Conservation (phyloP, 139 green algal genomes). For the Tetradesmus lagerheimii region DNA sequence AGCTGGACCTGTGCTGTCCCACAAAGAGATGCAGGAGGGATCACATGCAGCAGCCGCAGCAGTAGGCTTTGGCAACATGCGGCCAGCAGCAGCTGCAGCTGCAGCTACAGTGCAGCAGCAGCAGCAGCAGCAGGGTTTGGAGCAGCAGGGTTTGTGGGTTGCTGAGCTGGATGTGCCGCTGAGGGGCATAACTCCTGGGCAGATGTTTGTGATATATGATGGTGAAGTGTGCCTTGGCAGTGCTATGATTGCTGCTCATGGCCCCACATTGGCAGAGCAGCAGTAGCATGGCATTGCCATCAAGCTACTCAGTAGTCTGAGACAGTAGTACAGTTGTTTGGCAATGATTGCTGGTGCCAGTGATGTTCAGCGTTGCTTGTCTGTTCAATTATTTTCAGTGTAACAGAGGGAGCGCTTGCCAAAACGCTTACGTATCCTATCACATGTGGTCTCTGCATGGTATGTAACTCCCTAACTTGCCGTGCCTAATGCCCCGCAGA, state of each 20-base stretch:
- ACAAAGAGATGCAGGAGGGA: neutral
- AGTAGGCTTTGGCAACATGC: neutral
- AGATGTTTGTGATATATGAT: slow-evolving; percentile 85
- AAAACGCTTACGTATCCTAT: no score
- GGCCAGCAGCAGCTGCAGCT: neutral
- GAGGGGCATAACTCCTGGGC: slow-evolving; percentile 75
- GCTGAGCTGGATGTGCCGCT: slow-evolving; percentile 64
- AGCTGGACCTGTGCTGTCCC: neutral
- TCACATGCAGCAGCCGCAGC: neutral
- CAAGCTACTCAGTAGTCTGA: no score
- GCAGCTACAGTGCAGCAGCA: neutral
- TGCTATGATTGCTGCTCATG: slow-evolving; percentile 63
- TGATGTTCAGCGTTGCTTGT: no score
- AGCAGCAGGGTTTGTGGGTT: slow-evolving; percentile 39
- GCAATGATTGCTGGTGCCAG: no score
- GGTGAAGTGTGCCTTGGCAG: slow-evolving; percentile 76
- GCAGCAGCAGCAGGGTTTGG: neutral
- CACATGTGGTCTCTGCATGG: no score
- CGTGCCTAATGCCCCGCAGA: no score
- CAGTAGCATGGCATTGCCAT: neutral
- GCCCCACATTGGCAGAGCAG: slow-evolving; percentile 53
- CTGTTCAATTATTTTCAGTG: no score
- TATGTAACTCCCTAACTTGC: no score
- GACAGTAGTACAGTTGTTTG: no score
- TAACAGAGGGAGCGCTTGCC: no score